Percentiles rank a stretch among this genome's conserved stretches.
phyloP scores from a whole-genome alignment of 768 basidiomycete genomes.

The Porphyrellus cyaneotinctus region DNA sequence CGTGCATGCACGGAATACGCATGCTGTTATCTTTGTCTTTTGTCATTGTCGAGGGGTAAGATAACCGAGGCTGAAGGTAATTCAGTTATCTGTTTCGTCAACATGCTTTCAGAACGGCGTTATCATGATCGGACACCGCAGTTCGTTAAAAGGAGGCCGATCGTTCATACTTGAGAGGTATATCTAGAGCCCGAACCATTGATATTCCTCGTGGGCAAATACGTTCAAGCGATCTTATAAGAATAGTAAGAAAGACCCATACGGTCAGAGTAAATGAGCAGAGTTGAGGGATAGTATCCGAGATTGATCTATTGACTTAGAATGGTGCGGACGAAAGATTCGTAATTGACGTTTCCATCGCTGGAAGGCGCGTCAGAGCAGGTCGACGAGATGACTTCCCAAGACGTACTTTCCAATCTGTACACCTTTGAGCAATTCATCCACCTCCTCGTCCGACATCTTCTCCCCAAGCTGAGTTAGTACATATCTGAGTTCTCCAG shows the following conservation, averaged over 20 bases:
- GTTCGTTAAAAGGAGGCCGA: background rate
- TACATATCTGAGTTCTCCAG: conserved; percentile 69
- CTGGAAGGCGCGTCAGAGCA: conserved; percentile 37
- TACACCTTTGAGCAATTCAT: conserved; percentile 94
- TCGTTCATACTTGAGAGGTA: no score
- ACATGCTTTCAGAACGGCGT: no score
- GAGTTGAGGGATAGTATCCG: background rate
- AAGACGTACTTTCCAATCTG: conserved; percentile 86
- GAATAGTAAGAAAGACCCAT: no score
- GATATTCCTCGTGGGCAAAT: background rate
- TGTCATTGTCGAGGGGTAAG: background rate
- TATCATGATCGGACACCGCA: background rate
- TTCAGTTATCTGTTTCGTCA: background rate
- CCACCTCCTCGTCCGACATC: conserved; percentile 96
- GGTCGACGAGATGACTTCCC: background rate
- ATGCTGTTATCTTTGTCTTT: background rate
- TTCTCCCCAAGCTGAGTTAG: conserved; percentile 97
- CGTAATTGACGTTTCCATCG: conserved; percentile 96
- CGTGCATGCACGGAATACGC: background rate
- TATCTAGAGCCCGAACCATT: no score
- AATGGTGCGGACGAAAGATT: conserved; percentile 93
- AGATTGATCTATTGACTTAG: conserved; percentile 63
- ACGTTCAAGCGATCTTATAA: background rate
- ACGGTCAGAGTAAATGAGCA: no score
- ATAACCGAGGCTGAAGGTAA: background rate